Conservation (phyloP, 257 asterid genomes). For the Capsicum rhomboideum region DNA sequence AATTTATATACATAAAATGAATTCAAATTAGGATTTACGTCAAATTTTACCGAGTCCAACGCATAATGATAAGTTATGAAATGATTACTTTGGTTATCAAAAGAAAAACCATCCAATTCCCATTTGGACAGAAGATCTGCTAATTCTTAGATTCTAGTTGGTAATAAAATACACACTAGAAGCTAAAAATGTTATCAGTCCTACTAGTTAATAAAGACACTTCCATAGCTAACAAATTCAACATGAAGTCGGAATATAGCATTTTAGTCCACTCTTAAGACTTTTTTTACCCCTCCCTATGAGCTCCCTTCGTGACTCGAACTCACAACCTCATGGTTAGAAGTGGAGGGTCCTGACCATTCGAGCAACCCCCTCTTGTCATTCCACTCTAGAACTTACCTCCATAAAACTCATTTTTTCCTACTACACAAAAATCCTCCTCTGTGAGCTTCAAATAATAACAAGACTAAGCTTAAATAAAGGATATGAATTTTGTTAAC, state of each 20-base stretch:
- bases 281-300: too few species aligned
- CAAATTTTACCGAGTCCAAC: neutral
- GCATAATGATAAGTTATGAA: neutral
- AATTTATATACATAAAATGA: neutral
- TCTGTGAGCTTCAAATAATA: neutral
- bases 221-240: neutral
- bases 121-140: neutral
- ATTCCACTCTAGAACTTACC: neutral
- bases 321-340: too few species aligned
- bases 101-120: neutral
- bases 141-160: neutral
- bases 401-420: neutral
- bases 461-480: neutral
- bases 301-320: too few species aligned
- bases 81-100: neutral
- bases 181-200: neutral
- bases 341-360: too few species aligned
- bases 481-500: neutral
- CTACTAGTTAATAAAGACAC: neutral
- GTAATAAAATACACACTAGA: neutral
- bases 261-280: neutral
- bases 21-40: neutral
- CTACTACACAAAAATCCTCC: neutral
- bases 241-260: neutral
- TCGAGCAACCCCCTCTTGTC: too few species aligned